Evolutionary conservation across 371 early-diverging fungal genomes (phyloP).

Genomic region (Rhizopus delemar): DNA sequence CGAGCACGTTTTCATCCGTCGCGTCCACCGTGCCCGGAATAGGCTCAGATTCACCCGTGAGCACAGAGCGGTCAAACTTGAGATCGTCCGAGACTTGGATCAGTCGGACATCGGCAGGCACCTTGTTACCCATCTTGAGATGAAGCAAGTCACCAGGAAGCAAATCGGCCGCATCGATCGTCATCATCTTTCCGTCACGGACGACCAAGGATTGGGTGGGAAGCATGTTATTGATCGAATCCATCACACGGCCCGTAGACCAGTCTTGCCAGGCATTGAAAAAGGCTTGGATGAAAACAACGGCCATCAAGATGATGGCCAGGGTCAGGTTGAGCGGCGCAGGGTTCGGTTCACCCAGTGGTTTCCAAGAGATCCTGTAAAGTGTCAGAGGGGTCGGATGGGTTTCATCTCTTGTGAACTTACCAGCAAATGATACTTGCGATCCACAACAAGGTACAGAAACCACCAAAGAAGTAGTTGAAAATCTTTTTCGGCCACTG

Average conservation of each 20-base stretch:
- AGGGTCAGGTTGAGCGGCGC: conserved; percentile 37
- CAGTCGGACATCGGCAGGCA: conserved; percentile 72
- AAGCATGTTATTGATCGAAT: conserved; percentile 72
- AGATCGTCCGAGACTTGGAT: conserved; percentile 57
- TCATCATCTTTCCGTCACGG: conserved; percentile 56
- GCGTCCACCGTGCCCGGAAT: conserved; percentile 52
- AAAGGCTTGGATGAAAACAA: conserved; percentile 62
- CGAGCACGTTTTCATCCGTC: conserved; percentile 63
- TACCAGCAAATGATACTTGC: conserved; percentile 45
- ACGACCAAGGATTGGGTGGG: conserved; percentile 60
- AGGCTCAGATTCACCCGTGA: conserved; percentile 73
- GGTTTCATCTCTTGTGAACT: background rate
- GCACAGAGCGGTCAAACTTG: conserved; percentile 67
- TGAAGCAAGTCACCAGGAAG: conserved; percentile 64
- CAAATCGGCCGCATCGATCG: conserved; percentile 48
- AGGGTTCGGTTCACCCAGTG: conserved; percentile 44
- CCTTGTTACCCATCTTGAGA: conserved; percentile 64
- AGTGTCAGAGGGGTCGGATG: background rate
- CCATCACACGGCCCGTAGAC: conserved; percentile 70
- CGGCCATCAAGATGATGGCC: conserved; percentile 51
- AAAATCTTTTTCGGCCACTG: conserved; percentile 48
- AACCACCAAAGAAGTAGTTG: conserved; percentile 47
- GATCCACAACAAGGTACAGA: conserved; percentile 44
- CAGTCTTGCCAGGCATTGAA: conserved; percentile 79
- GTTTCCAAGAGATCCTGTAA: conserved; percentile 37